Evolutionary conservation across 2,329 filamentous ascomycete genomes (phyloP), one percentile per base, ranked within the genome.

Genomic region (Juglanconis sp.): DNA sequence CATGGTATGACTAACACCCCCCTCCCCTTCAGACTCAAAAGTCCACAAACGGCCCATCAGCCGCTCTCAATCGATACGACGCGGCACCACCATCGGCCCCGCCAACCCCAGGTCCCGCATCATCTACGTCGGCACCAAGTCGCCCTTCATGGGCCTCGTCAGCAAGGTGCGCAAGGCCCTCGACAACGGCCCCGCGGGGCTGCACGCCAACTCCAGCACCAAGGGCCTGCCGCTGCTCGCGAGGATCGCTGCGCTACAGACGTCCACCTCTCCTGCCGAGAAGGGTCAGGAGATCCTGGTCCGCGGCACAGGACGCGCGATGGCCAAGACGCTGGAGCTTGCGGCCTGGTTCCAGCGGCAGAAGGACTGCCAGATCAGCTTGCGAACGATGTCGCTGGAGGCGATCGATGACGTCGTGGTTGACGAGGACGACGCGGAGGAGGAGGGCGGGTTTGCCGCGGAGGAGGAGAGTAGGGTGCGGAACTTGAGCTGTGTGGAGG

Each of bases 81-180:
- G 52, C 4, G 57, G 53, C n/a, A 24, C 8, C 46, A 48, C 4
- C 17, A 48, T 10, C 9, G 17, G 40, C 6, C 50, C 38, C 54
- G 57, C 54, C 53, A 55, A 51, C 51, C 46, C 55, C 36, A 57
- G 68, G 66, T 40, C 67, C 48, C 66, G 66, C 57, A 70, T 83
- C 62, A 78, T 92, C 71, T 91, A 91, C 75, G 78, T 92, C 60
- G 86, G 84, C 42, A 74, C 82, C 46, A 78, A 78, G 42, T 86
- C 88, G 0, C 86, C 87, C 6, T 90, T 91, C 76, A 83, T 91
- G 73, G 83, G 87, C 10, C 79, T 84, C 4, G 80, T 90, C 11
- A 86, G 85, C 67, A 86, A 88, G 54, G 82, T 87, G 13, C 83
- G 85, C 62, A 85, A 85, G 62, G 80, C 86, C 1, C 83, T 92